Base-by-base conservation (phyloP, 1,139 yeast genomes). In the Candida frijolesensis region DNA sequence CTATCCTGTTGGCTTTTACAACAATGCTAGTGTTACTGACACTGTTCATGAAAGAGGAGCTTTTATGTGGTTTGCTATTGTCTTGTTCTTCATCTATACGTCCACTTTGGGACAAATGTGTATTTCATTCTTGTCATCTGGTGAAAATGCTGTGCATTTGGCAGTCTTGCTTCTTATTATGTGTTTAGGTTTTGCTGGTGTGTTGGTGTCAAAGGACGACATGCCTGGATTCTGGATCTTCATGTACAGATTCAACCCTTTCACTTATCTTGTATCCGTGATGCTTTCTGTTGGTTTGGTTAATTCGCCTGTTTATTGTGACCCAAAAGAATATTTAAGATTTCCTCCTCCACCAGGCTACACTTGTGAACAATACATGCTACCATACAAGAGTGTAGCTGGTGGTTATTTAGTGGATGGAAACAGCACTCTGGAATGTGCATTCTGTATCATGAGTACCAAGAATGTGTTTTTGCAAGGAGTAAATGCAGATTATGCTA, bases 171-270 rank as follows among this genome's bases (percentile, higher is more conserved):
- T 44, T 27, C 38, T 68, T 52, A 60, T 68, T n/a, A 56, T 68
- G 59, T 65, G 70, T 57, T 65, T 70, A 55, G 60, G 59, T 29
- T 70, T 70, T 61, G 68, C 73, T 64, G 74, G 74, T 56, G 70
- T 70, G 22, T 60, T 70, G 53, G 66, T 62, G 8, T 48, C 62
- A 5, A 52, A 56, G 3, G 58, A 59, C 12, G 56, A 53, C 11
- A 53, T 70, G 57, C 73, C 73, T 19, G 62, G 72, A 4, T 71
- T 62, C 71, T 74, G 79, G 79, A 73, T 72, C 48, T 89, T 87
- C 72, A 74, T 76, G 79, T 76, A 76, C 73, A 77, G 90, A 64
- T 76, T 73, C 38, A 83, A 84, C 47, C 92, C 92, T 70, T 84
- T 58, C 78, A 89, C 92, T 58, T 80, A 61, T 76, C 82, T 78